Conservation (phyloP, 352 stramenopile species). For the Globisporangium spinosum region DNA sequence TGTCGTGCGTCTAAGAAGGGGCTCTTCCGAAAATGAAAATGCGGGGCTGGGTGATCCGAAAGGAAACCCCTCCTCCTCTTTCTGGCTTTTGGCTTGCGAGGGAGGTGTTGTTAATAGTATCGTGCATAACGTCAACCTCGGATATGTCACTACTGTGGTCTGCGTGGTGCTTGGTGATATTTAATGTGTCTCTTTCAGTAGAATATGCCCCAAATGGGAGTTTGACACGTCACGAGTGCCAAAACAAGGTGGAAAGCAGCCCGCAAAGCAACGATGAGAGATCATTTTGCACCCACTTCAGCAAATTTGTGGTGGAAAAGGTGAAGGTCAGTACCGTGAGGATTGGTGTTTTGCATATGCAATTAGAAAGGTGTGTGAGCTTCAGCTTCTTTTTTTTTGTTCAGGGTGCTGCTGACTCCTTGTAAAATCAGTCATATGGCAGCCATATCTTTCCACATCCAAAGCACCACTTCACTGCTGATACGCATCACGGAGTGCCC, state of each 20-base stretch:
- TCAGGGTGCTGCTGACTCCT: constrained; percentile 7
- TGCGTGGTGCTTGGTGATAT: neutral
- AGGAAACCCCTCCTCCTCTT: neutral
- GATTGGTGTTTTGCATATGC: constrained; percentile 7
- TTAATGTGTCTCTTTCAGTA: constrained; percentile 1
- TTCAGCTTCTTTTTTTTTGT: neutral
- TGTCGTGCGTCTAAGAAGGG: neutral
- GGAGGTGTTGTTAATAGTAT: neutral
- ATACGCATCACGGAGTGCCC: constrained; percentile 43
- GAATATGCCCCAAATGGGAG: neutral
- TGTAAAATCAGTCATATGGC: neutral
- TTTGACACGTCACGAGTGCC: neutral
- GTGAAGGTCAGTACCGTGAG: neutral
- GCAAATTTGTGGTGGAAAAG: neutral
- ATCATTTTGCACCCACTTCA: constrained; percentile 8
- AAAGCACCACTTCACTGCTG: constrained; percentile 8
- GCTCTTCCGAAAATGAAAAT: neutral
- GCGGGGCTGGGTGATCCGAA: neutral
- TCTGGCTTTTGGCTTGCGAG: neutral
- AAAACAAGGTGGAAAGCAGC: neutral
- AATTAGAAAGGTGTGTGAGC: neutral
- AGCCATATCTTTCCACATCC: neutral
- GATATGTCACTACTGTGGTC: neutral
- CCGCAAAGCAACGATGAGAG: neutral
- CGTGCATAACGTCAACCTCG: neutral